A percentile compares a stretch with the other conserved stretches of the same genome.
Evolutionary conservation across 2,329 filamentous ascomycete species (phyloP).

Genomic region (Hypoxylon rubiginosum): DNA sequence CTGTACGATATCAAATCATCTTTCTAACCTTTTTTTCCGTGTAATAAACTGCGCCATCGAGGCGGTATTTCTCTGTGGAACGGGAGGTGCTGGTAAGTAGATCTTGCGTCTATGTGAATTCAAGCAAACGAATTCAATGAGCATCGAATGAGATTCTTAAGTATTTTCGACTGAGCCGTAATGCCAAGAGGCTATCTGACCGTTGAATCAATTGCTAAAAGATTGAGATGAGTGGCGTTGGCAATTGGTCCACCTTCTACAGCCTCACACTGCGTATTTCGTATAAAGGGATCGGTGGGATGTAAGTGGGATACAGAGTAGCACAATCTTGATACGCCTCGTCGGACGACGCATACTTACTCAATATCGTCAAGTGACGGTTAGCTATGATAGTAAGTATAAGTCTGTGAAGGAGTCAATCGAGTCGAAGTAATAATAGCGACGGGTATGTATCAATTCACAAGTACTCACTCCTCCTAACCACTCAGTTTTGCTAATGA

Average conservation of each 20-base stretch:
- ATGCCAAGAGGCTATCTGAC: not conserved
- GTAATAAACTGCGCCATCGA: not conserved
- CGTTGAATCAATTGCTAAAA: not conserved
- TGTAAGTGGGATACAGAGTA: not conserved
- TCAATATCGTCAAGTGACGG: no score
- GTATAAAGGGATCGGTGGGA: not conserved
- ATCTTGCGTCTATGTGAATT: not conserved
- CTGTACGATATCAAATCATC: no score
- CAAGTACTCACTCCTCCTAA: not conserved
- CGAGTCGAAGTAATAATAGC: no score
- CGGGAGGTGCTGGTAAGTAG: not conserved
- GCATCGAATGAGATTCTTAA: not conserved
- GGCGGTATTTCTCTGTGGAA: not conserved
- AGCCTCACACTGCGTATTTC: not conserved
- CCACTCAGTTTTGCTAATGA: not conserved
- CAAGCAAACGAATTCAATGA: not conserved
- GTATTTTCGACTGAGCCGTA: not conserved
- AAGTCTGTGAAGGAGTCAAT: no score
- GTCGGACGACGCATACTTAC: no score
- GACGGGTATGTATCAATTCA: no score
- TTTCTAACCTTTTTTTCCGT: no score
- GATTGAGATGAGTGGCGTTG: slow-evolving; percentile 1
- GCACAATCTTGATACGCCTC: no score
- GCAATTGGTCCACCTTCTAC: no score
- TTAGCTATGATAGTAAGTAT: no score